Base-by-base conservation (phyloP, 768 basidiomycete species). In the Solioccasus polychromus region DNA sequence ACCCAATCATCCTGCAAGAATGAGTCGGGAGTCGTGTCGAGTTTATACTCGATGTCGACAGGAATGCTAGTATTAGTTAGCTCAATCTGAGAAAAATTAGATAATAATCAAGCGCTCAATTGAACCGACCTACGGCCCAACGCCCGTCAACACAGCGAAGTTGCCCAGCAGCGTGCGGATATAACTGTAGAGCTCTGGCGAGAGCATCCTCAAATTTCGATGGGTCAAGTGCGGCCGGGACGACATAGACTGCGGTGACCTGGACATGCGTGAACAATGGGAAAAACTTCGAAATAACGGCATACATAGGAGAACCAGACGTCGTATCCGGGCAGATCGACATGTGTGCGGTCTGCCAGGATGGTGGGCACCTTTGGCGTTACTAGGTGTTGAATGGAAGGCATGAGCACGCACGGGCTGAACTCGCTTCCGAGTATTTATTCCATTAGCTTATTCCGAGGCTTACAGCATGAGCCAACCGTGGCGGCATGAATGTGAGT, bases 311-410 rank as follows among this genome's bases (percentile, higher is more conserved):
- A 35, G 8, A 55, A 23, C 43, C 49, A 42, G 10, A 55, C 9
- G 9, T 55, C 54, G 32, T 55, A 51, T 4, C 54, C 54, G 3
- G 54, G 48, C 34, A 55, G 22, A n/a, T 50, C 54, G 5, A 55
- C 45, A 28, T 35, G 20, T 9, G 22, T 18, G 2, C 43, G 35
- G 31, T 29, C 36, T 23, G 31, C 45, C 18, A 55, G 46, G 6
- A 32, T 5, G 3, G 54, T 56, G 7, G 54, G 54, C 25, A 26
- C 15, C 19, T 43, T 44, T 8, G 53, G 53, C 2, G 8, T 34
- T 11, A 54, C 43, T 12, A 49, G 28, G 28, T 19, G 47, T 32
- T 42, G 51, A 10, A 39, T 18, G 8, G 25, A 35, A 23, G 29
- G 42, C 51, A 53, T 53, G 38, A 17, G 1, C 28, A 22, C 24